phyloP scores from a whole-genome alignment of 495 filamentous ascomycete genomes.

The Talaromyces adpressus region DNA sequence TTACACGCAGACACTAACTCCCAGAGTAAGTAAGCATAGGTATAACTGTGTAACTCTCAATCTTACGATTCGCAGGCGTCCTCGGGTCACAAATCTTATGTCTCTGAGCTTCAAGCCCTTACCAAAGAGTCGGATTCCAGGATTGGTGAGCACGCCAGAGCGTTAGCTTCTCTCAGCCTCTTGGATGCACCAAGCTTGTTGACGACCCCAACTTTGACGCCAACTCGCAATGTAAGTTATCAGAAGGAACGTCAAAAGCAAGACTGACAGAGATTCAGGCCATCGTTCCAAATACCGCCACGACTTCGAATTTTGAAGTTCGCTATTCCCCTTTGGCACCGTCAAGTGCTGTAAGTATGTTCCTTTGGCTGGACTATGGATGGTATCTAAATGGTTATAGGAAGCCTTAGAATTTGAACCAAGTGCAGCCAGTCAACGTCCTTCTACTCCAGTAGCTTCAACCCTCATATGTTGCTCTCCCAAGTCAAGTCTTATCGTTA shows the following conservation, averaged over 20 bases:
- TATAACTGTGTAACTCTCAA: background rate
- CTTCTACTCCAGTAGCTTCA: background rate
- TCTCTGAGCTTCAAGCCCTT: background rate
- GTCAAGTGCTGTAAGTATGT: background rate
- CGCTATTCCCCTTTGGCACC: background rate
- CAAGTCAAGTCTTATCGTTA: background rate
- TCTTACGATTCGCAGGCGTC: background rate
- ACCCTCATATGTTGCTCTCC: background rate
- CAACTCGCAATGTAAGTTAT: background rate
- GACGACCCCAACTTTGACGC: background rate
- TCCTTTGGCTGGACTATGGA: too few species aligned
- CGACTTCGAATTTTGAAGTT: background rate
- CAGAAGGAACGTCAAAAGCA: too few species aligned
- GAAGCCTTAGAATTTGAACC: background rate
- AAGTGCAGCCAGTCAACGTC: background rate
- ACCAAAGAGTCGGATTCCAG: background rate
- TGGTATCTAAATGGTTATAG: background rate
- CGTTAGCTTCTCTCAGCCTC: background rate
- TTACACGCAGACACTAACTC: background rate
- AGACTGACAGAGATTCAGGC: background rate
- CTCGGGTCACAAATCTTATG: background rate
- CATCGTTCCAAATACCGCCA: background rate
- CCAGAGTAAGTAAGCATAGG: background rate
- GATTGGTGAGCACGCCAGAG: background rate
- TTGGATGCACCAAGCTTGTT: constrained; percentile 1